These are phyloP conservation scores for Artemisia tridentata DNA, from an alignment of 129 eudicot species.

Conservation along the genomic window DNA sequence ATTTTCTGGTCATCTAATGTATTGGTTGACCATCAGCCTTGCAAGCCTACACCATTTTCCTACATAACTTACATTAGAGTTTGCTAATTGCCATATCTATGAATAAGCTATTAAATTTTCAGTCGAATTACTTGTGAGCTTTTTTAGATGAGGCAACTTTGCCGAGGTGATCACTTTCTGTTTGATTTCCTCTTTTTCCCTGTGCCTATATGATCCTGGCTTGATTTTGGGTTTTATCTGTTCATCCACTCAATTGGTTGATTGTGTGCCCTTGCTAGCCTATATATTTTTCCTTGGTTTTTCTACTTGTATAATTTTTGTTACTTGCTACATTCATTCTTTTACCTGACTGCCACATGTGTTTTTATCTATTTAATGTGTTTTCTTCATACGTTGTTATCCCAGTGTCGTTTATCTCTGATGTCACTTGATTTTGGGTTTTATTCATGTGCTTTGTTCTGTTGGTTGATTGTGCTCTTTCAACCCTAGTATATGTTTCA, in stretches of 20 bases:
- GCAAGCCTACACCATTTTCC: background rate
- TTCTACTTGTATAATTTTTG: too few relatives aligned
- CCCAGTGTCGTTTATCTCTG: too few relatives aligned
- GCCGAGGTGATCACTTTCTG: slow-evolving; percentile 60
- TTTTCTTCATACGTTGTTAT: too few relatives aligned
- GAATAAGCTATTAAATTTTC: background rate
- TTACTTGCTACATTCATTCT: too few relatives aligned
- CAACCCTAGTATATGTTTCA: too few relatives aligned
- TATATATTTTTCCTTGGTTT: background rate
- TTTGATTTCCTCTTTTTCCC: slow-evolving; percentile 73
- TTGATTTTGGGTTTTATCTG: slow-evolving; percentile 1
- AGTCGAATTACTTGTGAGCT: background rate
- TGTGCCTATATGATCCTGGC: slow-evolving; percentile 59
- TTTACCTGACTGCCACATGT: too few relatives aligned
- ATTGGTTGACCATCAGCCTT: background rate
- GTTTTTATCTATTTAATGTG: too few relatives aligned
- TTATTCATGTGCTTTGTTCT: too few relatives aligned
- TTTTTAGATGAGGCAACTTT: slow-evolving; percentile 51
- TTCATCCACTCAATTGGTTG: slow-evolving; percentile 15
- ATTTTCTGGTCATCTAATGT: background rate
- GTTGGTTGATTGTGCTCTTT: too few relatives aligned
- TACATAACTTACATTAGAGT: background rate
- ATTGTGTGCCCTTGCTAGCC: slow-evolving; percentile 21
- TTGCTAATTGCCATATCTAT: background rate
- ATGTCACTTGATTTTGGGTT: too few relatives aligned